Percentiles rank a stretch among this genome's conserved stretches.
Conservation (phyloP, 768 basidiomycete species). For the Thelephora ganbajun region DNA sequence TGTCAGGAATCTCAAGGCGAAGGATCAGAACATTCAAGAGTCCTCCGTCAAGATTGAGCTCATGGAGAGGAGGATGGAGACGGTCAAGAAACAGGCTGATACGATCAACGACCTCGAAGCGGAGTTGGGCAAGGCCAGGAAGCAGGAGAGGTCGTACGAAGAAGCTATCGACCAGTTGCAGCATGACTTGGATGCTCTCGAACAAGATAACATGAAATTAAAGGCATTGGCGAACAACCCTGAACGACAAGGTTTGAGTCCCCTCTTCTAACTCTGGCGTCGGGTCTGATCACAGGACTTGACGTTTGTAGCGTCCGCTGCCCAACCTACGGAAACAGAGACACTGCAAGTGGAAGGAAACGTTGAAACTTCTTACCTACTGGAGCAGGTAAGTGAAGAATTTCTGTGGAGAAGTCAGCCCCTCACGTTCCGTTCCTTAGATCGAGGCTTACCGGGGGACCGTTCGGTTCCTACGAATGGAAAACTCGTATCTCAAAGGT, state of each 20-base stretch:
- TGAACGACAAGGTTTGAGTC: constrained; percentile 49
- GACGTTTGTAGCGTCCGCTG: constrained; percentile 24
- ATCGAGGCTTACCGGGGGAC: constrained; percentile 86
- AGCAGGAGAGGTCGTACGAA: constrained; percentile 82
- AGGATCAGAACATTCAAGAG: constrained; percentile 87
- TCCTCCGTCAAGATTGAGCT: constrained; percentile 84
- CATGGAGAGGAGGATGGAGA: constrained; percentile 87
- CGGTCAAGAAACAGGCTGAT: constrained; percentile 83
- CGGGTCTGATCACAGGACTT: not conserved
- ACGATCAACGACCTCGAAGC: constrained; percentile 66
- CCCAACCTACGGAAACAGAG: constrained; percentile 44
- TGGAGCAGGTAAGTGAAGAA: constrained; percentile 56
- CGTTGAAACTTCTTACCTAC: constrained; percentile 73
- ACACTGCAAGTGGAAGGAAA: constrained; percentile 60
- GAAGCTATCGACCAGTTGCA: constrained; percentile 92
- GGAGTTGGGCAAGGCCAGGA: constrained; percentile 66
- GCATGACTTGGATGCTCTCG: constrained; percentile 71
- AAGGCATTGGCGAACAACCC: constrained; percentile 52
- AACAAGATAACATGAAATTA: constrained; percentile 79
- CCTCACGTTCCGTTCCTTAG: constrained; percentile 21
- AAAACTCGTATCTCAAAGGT: constrained; percentile 89
- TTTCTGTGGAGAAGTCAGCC: not conserved
- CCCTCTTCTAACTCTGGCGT: constrained; percentile 10
- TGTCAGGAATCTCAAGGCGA: constrained; percentile 67
- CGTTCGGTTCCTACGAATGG: constrained; percentile 82